A percentile compares a stretch with the other conserved stretches of the same genome.
Conservation (phyloP, 2,329 filamentous ascomycete species). For the Myriosclerotinia curreyana region DNA sequence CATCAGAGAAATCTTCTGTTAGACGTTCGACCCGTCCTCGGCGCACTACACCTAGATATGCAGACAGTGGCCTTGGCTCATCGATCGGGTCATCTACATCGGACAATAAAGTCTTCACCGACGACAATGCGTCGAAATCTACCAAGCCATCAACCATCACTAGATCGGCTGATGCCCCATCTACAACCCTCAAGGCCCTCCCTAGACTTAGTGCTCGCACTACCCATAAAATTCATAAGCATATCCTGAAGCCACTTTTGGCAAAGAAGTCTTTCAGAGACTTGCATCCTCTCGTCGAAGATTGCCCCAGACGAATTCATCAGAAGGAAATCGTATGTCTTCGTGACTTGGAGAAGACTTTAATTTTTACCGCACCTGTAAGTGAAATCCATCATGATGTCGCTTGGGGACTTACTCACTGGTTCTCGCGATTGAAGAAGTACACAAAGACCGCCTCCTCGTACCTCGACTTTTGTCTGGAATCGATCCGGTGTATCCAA, state of each 20-base stretch:
- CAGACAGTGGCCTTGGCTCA: conserved; percentile 84
- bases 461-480: conserved; percentile 87
- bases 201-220: conserved; percentile 66
- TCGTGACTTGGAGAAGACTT: conserved; percentile 88
- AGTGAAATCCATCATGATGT: conserved; percentile 61
- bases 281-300: conserved; percentile 76
- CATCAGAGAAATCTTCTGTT: conserved; percentile 44
- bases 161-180: conserved; percentile 52
- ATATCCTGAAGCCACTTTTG: conserved; percentile 75
- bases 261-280: conserved; percentile 69
- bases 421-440: conserved; percentile 68
- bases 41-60: conserved; percentile 59
- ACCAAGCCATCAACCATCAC: conserved; percentile 57
- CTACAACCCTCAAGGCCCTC: conserved; percentile 49
- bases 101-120: conserved; percentile 48
- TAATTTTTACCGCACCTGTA: conserved; percentile 90
- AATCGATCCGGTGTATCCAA: conserved; percentile 85
- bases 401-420: conserved; percentile 66
- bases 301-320: conserved; percentile 75
- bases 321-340: conserved; percentile 86
- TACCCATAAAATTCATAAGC: conserved; percentile 73
- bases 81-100: conserved; percentile 64
- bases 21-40: conserved; percentile 54
- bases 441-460: conserved; percentile 65
- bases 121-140: conserved; percentile 42